Conservation (phyloP, 129 eudicot species). For the Arctium lappa region DNA sequence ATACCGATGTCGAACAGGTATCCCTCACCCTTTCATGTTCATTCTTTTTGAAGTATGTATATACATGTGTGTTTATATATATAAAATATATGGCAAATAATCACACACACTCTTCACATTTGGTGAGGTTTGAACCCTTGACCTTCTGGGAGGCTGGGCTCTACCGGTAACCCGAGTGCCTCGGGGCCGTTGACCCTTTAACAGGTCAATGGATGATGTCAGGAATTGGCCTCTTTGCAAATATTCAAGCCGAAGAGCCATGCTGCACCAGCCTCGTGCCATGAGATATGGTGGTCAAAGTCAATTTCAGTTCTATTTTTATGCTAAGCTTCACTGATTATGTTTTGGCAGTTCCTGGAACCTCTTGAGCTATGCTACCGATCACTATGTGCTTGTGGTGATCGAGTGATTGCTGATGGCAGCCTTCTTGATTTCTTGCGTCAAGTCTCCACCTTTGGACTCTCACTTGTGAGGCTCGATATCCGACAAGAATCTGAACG, state of each 20-base stretch:
- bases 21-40: not conserved
- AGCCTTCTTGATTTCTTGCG: constrained; percentile 92
- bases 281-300: not conserved
- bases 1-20: constrained; percentile 83
- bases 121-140: not conserved
- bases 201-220: too few species aligned
- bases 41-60: not conserved
- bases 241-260: not conserved
- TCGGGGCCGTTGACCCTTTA: not conserved
- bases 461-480: constrained; percentile 90
- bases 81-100: not conserved
- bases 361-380: constrained; percentile 98
- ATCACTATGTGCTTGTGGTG: constrained; percentile 93
- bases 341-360: constrained; percentile 69
- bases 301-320: not conserved
- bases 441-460: constrained; percentile 94
- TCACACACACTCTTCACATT: not conserved
- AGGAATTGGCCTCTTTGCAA: not conserved
- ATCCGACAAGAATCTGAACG: constrained; percentile 96
- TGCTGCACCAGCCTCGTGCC: not conserved
- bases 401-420: constrained; percentile 90
- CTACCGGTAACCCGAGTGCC: not conserved
- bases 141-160: not conserved
- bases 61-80: too few species aligned
- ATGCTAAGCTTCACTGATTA: constrained; percentile 3